A percentile compares a stretch with the other conserved stretches of the same genome.
These are phyloP conservation scores for Coprinopsis strossmayeri DNA, from an alignment of 768 basidiomycete species.

Conservation along the genomic window DNA sequence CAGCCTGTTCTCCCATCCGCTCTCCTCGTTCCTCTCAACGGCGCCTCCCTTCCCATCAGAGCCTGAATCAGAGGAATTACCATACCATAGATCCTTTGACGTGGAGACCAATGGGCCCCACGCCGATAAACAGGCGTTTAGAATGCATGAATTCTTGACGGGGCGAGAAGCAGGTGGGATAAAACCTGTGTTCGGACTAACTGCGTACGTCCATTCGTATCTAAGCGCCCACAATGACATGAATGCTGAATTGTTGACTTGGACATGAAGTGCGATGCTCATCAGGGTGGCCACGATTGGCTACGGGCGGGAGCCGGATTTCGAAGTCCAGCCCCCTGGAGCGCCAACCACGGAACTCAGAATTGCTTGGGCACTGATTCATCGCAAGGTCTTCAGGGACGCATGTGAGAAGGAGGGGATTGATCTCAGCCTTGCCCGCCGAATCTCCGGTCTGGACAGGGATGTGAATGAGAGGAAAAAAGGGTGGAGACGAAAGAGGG, in stretches of 20 bases:
- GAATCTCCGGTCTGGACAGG: slow-evolving; percentile 11
- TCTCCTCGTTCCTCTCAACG: slow-evolving; percentile 62
- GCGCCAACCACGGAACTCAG: slow-evolving; percentile 28
- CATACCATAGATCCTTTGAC: slow-evolving; percentile 65
- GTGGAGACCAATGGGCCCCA: slow-evolving; percentile 36
- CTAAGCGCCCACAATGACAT: background rate
- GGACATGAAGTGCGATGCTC: slow-evolving; percentile 34
- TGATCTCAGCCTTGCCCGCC: too few relatives aligned
- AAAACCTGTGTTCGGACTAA: slow-evolving; percentile 86
- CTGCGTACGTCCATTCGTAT: slow-evolving; percentile 44
- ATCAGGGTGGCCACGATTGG: slow-evolving; percentile 39
- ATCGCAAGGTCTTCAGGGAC: slow-evolving; percentile 27
- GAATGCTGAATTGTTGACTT: too few relatives aligned
- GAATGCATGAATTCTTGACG: slow-evolving; percentile 78
- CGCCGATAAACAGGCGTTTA: slow-evolving; percentile 27
- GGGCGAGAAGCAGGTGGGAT: slow-evolving; percentile 80
- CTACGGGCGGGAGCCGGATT: slow-evolving; percentile 37
- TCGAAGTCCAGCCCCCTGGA: slow-evolving; percentile 31
- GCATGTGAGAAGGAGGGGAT: slow-evolving; percentile 36
- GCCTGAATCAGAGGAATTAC: slow-evolving; percentile 44
- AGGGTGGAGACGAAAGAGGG: slow-evolving; percentile 7
- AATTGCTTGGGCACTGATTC: slow-evolving; percentile 39
- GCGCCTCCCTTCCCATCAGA: slow-evolving; percentile 52
- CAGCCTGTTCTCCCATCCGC: slow-evolving; percentile 80
- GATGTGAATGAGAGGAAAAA: background rate